Percentiles rank a stretch among this genome's conserved stretches.
These are phyloP conservation scores for Clavariopsis aquatica DNA, from an alignment of 495 filamentous ascomycete genomes.

Conservation along the genomic window DNA sequence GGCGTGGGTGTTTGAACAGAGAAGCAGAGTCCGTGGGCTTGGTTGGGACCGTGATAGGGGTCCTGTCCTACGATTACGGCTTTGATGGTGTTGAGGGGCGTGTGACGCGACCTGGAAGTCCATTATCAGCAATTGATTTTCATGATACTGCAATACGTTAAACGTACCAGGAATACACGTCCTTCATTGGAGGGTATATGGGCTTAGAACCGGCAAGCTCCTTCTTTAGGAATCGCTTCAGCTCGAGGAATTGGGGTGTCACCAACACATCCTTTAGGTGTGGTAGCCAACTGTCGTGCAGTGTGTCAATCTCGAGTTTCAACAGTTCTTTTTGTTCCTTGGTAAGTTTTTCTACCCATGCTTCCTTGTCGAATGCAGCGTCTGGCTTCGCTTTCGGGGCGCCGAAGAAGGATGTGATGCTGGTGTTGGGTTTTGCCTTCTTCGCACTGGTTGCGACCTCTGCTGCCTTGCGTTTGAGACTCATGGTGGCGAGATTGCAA, in stretches of 20 bases:
- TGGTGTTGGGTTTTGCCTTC: constrained; percentile 69
- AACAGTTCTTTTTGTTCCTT: constrained; percentile 80
- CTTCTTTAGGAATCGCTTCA: constrained; percentile 83
- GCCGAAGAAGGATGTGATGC: constrained; percentile 68
- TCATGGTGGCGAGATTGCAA: constrained; percentile 40
- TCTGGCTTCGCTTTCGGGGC: constrained; percentile 50
- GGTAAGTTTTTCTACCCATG: constrained; percentile 78
- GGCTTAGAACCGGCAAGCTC: constrained; percentile 73
- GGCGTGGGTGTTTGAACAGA: constrained; percentile 85
- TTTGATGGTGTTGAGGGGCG: constrained; percentile 82
- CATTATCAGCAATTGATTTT: not conserved
- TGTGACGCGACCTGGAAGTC: constrained; percentile 76
- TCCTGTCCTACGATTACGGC: constrained; percentile 93
- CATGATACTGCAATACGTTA: not conserved
- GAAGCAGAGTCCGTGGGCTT: constrained; percentile 95
- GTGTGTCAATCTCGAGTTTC: constrained; percentile 83
- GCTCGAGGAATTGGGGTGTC: constrained; percentile 72
- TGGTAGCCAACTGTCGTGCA: constrained; percentile 87
- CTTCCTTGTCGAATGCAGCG: constrained; percentile 77
- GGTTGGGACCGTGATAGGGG: constrained; percentile 93
- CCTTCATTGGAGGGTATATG: constrained; percentile 79
- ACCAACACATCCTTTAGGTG: constrained; percentile 81
- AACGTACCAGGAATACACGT: constrained; percentile 90
- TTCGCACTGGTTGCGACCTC: constrained; percentile 56
- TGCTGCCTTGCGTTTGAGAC: constrained; percentile 70